Evolutionary conservation across 345 rosid species (phyloP).

Genomic region (Cardamine chenopodiifolia): DNA sequence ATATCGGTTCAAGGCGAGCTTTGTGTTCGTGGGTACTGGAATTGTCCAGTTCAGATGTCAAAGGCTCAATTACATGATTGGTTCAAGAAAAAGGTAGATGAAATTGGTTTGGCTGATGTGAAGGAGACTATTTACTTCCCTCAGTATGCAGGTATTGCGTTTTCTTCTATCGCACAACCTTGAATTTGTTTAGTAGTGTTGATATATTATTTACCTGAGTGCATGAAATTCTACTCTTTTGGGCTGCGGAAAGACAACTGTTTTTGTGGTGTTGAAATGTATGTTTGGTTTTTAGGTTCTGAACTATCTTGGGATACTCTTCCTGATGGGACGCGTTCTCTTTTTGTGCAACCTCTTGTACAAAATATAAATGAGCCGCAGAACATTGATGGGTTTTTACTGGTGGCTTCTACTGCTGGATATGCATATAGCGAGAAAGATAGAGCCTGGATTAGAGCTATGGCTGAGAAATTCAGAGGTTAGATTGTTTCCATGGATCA

Average conservation of each 20-base stretch:
- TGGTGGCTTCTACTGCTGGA: slow-evolving; percentile 72
- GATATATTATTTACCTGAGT: neutral
- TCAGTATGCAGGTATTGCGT: slow-evolving; percentile 57
- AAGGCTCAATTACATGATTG: slow-evolving; percentile 57
- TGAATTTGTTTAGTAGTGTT: neutral
- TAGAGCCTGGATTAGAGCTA: slow-evolving; percentile 81
- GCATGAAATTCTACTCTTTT: neutral
- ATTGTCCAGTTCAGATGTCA: slow-evolving; percentile 51
- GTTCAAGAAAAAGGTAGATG: slow-evolving; percentile 63
- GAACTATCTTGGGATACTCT: slow-evolving; percentile 58
- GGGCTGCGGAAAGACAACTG: neutral
- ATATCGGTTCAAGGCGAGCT: slow-evolving; percentile 60
- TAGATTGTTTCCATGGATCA: slow-evolving; percentile 37
- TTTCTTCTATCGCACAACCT: neutral
- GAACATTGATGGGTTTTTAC: slow-evolving; percentile 56
- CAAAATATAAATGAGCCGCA: slow-evolving; percentile 37
- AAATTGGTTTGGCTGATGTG: slow-evolving; percentile 61
- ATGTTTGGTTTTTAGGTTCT: slow-evolving; percentile 54
- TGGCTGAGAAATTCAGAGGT: slow-evolving; percentile 71
- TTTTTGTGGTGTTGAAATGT: neutral
- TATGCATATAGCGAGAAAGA: slow-evolving; percentile 81
- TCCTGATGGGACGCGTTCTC: slow-evolving; percentile 67
- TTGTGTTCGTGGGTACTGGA: slow-evolving; percentile 93
- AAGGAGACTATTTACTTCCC: slow-evolving; percentile 76
- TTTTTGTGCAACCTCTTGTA: slow-evolving; percentile 64